Conservation (phyloP, 2,329 filamentous ascomycete genomes). For the Fusarium sp. region DNA sequence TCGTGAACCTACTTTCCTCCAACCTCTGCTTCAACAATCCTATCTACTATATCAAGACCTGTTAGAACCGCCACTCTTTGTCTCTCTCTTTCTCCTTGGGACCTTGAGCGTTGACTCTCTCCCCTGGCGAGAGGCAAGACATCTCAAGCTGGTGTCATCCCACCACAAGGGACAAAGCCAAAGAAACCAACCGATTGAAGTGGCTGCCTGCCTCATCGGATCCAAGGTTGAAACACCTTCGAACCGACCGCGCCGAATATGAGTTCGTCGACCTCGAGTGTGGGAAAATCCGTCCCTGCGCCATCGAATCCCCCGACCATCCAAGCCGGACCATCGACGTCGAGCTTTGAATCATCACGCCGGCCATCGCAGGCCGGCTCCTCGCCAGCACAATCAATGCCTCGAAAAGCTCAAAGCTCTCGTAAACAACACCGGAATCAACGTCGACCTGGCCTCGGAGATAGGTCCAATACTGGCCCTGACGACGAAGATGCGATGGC, state of each 20-base stretch:
- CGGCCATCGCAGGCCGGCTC: conserved; percentile 57
- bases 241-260: conserved; percentile 42
- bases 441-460: conserved; percentile 70
- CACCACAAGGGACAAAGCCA: conserved; percentile 8
- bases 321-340: conserved; percentile 56
- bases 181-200: conserved; percentile 23
- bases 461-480: conserved; percentile 54
- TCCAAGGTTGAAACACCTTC: background rate
- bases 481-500: conserved; percentile 90
- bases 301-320: conserved; percentile 55
- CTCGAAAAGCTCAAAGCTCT: conserved; percentile 80
- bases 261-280: conserved; percentile 49
- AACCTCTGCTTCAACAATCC: conserved; percentile 10
- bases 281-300: conserved; percentile 66
- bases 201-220: conserved; percentile 13
- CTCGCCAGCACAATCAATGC: conserved; percentile 54
- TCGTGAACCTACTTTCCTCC: conserved; percentile 34
- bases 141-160: conserved; percentile 7
- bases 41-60: conserved; percentile 13
- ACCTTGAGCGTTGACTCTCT: conserved; percentile 3
- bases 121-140: conserved; percentile 5
- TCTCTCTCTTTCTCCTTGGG: background rate
- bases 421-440: conserved; percentile 89
- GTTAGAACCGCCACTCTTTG: background rate
- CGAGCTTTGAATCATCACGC: conserved; percentile 64